Percentiles rank a stretch among this genome's conserved stretches.
Evolutionary conservation across 768 basidiomycete species (phyloP).

Genomic region (Pisolithus microcarpus): DNA sequence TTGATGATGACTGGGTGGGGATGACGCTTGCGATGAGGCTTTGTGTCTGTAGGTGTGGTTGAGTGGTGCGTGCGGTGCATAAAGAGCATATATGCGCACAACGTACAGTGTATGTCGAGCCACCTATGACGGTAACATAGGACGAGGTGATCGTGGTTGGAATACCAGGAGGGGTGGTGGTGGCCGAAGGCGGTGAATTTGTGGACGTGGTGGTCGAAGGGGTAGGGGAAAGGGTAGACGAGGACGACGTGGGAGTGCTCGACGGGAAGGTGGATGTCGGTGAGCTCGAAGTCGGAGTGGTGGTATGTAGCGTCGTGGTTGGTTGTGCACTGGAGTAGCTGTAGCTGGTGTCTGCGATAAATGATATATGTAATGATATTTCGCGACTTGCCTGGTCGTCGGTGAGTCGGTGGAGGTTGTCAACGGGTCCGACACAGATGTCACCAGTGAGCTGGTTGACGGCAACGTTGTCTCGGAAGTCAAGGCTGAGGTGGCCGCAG

Average conservation of each 20-base stretch:
- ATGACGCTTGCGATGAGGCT: conserved; percentile 16
- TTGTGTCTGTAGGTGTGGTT: conserved; percentile 6
- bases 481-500: neutral
- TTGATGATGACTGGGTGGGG: neutral
- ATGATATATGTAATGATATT: neutral
- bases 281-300: neutral
- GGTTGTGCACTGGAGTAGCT: neutral
- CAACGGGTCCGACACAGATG: neutral
- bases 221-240: neutral
- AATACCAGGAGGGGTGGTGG: conserved; percentile 3
- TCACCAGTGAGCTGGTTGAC: neutral
- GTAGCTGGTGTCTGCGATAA: neutral
- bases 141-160: conserved; percentile 15
- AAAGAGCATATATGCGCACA: neutral
- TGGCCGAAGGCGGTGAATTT: neutral
- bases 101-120: conserved; percentile 15
- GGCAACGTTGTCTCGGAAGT: neutral
- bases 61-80: neutral
- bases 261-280: conserved; percentile 5
- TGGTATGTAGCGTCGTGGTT: conserved; percentile 1
- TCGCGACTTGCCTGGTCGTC: conserved; percentile 10
- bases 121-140: conserved; percentile 12
- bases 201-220: neutral
- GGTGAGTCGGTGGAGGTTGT: conserved; percentile 6
- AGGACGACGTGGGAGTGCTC: neutral